A percentile compares a stretch with the other conserved stretches of the same genome.
Conservation (phyloP, 257 asterid genomes). For the Nicotiana attenuata region DNA sequence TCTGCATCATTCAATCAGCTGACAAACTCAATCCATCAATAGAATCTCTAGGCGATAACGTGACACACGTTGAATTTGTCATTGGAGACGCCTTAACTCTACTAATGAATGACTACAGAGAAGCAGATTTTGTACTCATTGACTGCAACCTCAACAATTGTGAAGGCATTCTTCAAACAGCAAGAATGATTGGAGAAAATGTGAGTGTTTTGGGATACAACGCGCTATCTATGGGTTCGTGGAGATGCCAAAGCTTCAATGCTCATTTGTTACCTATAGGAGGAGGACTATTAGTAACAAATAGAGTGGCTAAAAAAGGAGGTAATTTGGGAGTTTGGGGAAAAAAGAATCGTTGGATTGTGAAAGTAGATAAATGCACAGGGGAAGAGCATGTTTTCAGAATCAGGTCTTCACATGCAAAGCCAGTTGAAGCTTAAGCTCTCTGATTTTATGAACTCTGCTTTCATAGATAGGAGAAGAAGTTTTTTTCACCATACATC, state of each 20-base stretch:
- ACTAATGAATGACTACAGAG: conserved; percentile 27
- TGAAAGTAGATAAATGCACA: conserved; percentile 46
- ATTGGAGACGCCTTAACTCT: conserved; percentile 41
- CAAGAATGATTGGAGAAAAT: not conserved
- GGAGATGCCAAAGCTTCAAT: conserved; percentile 20
- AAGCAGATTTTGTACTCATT: conserved; percentile 46
- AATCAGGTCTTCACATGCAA: conserved; percentile 30
- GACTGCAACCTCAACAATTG: conserved; percentile 55
- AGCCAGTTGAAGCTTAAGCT: conserved; percentile 4
- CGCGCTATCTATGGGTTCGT: conserved; percentile 45
- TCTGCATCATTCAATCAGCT: conserved; percentile 40
- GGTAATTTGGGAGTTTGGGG: conserved; percentile 6
- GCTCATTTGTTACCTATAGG: conserved; percentile 62
- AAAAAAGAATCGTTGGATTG: not conserved
- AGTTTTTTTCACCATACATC: not conserved
- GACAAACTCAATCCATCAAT: conserved; percentile 21
- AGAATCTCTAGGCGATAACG: conserved; percentile 15
- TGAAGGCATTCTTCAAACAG: conserved; percentile 29
- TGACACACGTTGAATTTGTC: conserved; percentile 33
- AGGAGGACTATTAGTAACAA: conserved; percentile 47
- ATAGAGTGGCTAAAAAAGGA: not conserved
- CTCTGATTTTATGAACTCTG: not conserved
- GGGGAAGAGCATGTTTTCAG: conserved; percentile 66
- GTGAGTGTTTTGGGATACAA: conserved; percentile 52
- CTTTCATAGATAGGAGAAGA: not conserved